Evolutionary conservation across 2,329 filamentous ascomycete genomes (phyloP), one percentile per base, ranked within the genome.

Genomic region (Xylaria digitata): DNA sequence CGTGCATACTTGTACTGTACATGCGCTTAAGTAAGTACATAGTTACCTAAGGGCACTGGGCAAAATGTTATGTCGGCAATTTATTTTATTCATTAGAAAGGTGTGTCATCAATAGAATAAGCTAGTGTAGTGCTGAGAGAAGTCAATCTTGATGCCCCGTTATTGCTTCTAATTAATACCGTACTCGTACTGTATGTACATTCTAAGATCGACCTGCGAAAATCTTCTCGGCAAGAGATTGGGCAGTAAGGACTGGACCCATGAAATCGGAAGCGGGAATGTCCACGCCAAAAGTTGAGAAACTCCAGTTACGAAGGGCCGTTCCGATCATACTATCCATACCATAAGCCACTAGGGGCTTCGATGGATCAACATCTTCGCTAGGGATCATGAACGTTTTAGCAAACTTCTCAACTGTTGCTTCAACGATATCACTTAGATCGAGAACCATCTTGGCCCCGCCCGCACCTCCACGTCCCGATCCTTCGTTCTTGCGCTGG

Each of bases 301-400:
- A 69, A n/a, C 45, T 60, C 66, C 63, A 69, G 37, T 66, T 69
- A 19, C 66, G 66, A 45, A 69, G 48, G 19, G 63, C 66, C 23
- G 66, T 66, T 6, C 66, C 63, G 17, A 69, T 69, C 66, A 69
- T 69, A 17, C 66, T 69, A 30, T 69, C 66, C 66, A 69, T 66
- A 1, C 66, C 66, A 56, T 69, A 69, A 8, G 63, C 63, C 43
- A 66, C 58, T 55, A 66, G 50, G 19, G 63, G 66, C 49, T 63
- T 66, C 6, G 63, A 63, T 17, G 63, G 66, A 43, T 66, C 63
- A 13, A 69, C 63, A 30, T 69, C 63, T 4, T 63, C 66, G 30
- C 1, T 32, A 9, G 63, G 63, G 50, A 69, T 63, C 63, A 66
- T 66, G 37, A 69, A 66, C 21, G 63, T 66, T 48, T 66, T 68